These are phyloP conservation scores for Endogone sp. DNA, from an alignment of 192 early-diverging fungal genomes.

Conservation along the genomic window DNA sequence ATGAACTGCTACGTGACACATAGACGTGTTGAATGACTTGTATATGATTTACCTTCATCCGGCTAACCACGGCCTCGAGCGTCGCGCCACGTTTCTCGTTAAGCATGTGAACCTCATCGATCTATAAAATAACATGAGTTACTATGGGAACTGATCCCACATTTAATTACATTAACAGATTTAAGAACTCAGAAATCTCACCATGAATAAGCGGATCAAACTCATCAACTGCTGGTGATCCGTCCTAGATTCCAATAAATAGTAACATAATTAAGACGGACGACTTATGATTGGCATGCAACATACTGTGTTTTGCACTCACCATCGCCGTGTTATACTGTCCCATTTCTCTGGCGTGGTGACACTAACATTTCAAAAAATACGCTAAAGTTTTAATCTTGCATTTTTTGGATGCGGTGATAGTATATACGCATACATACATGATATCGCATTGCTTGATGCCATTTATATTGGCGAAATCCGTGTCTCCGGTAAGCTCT, in stretches of 20 bases:
- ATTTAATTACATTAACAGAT: too few relatives aligned
- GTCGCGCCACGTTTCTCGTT: slow-evolving; percentile 61
- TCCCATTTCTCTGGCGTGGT: slow-evolving; percentile 86
- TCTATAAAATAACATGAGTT: slow-evolving; percentile 13
- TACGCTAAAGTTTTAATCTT: not conserved
- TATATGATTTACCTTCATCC: slow-evolving; percentile 21
- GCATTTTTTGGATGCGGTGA: too few relatives aligned
- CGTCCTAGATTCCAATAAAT: slow-evolving; percentile 8
- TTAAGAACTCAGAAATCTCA: slow-evolving; percentile 1
- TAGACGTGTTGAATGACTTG: too few relatives aligned
- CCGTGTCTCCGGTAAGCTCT: slow-evolving; percentile 66
- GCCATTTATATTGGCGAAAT: slow-evolving; percentile 33
- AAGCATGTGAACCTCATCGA: slow-evolving; percentile 78
- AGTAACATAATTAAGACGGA: too few relatives aligned
- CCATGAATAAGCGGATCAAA: slow-evolving; percentile 33
- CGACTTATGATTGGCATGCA: too few relatives aligned
- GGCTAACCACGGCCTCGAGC: slow-evolving; percentile 64
- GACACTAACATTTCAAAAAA: slow-evolving; percentile 26
- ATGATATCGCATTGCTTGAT: slow-evolving; percentile 37
- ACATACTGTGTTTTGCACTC: slow-evolving; percentile 18
- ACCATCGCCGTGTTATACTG: slow-evolving; percentile 61
- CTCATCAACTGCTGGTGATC: slow-evolving; percentile 27
- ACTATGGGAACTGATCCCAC: too few relatives aligned
- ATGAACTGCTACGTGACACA: not conserved
- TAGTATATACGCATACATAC: too few relatives aligned